Percentiles rank a stretch among this genome's conserved stretches.
phyloP scores from a whole-genome alignment of 129 eudicot species.

The Arctium minus region DNA sequence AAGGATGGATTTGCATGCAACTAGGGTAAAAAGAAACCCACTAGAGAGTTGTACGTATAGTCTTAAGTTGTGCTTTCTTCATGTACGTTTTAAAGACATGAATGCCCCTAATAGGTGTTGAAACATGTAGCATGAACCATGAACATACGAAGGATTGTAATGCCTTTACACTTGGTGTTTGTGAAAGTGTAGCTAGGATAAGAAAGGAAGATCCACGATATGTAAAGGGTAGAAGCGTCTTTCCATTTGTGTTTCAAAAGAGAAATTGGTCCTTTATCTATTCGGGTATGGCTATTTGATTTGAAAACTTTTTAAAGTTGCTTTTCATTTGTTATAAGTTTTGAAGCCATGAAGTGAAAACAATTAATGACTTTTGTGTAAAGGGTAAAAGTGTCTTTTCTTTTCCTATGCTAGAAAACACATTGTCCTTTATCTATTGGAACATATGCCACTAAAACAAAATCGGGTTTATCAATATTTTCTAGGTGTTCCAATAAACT shows the following conservation, averaged over 20 bases:
- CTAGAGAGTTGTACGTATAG: neutral
- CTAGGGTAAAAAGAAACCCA: neutral
- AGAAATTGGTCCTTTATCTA: neutral
- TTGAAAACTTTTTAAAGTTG: neutral
- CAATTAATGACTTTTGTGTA: neutral
- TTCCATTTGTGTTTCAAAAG: neutral
- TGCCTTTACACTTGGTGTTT: neutral
- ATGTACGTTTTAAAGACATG: neutral
- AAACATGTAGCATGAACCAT: neutral
- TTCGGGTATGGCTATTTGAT: neutral
- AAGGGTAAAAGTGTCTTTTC: neutral
- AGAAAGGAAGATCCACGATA: neutral
- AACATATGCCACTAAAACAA: neutral
- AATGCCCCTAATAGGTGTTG: neutral
- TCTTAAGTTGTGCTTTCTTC: neutral
- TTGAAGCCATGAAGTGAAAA: neutral
- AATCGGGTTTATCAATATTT: no score
- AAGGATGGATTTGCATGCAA: neutral
- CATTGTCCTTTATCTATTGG: neutral
- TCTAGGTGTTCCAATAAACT: no score
- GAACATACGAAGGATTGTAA: neutral
- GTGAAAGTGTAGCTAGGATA: neutral
- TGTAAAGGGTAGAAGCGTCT: neutral
- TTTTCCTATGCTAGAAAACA: neutral
- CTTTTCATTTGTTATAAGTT: neutral